Evolutionary conservation across 2,329 filamentous ascomycete genomes (phyloP).

Genomic region (Aspergillus sergii): DNA sequence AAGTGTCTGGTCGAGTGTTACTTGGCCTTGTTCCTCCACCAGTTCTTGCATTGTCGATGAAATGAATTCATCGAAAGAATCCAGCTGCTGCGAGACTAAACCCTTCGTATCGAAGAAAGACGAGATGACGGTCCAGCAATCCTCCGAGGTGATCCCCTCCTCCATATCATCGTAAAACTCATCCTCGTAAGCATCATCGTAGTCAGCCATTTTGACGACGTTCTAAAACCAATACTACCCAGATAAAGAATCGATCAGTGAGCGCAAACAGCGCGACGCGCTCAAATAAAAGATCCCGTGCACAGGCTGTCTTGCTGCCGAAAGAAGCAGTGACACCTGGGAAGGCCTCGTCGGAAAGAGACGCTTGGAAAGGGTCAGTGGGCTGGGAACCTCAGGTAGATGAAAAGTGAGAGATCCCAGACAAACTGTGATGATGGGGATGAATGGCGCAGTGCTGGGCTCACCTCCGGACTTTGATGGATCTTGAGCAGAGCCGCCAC

Average conservation of each 20-base stretch:
- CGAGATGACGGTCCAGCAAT: constrained; percentile 97
- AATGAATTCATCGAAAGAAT: constrained; percentile 98
- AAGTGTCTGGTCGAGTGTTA: constrained; percentile 92
- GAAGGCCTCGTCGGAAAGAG: not conserved
- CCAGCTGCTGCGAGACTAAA: constrained; percentile 93
- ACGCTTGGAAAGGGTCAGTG: constrained; percentile 12
- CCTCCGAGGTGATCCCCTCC: constrained; percentile 86
- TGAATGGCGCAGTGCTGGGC: constrained; percentile 25
- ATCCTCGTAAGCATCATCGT: constrained; percentile 68
- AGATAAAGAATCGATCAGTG: constrained; percentile 9
- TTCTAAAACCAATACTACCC: constrained; percentile 13
- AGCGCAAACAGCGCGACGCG: constrained; percentile 32
- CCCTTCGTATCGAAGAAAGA: constrained; percentile 97
- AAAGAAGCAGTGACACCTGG: constrained; percentile 12
- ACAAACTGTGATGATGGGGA: constrained; percentile 28
- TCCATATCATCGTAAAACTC: constrained; percentile 68
- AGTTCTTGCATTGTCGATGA: constrained; percentile 92
- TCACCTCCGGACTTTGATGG: constrained; percentile 28
- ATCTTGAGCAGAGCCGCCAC: constrained; percentile 38
- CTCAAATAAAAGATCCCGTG: constrained; percentile 25
- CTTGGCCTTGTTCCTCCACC: constrained; percentile 85
- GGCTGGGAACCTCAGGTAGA: constrained; percentile 30
- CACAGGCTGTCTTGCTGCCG: constrained; percentile 16
- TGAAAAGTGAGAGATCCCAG: constrained; percentile 28
- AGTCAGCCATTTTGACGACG: constrained; percentile 53